Conservation (phyloP, 2,329 filamentous ascomycete species). For the Orbilia quercus region DNA sequence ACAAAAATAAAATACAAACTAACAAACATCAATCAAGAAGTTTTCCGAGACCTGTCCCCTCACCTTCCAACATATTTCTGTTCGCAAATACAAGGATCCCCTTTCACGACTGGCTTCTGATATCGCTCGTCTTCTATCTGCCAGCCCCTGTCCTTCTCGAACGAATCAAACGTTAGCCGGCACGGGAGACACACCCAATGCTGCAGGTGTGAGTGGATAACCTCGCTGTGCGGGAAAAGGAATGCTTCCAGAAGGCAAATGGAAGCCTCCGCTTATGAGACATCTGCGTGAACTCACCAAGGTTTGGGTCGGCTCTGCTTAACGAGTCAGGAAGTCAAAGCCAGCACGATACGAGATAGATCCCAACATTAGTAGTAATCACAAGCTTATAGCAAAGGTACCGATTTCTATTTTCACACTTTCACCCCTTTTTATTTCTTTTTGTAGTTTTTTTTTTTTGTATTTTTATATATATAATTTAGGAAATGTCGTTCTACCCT, state of each 20-base stretch:
- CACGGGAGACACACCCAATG: slow-evolving; percentile 54
- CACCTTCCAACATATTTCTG: slow-evolving; percentile 18
- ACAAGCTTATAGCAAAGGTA: background rate
- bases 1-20: slow-evolving; percentile 9
- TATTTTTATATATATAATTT: background rate
- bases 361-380: slow-evolving; percentile 37
- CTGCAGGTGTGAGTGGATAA: slow-evolving; percentile 50
- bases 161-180: slow-evolving; percentile 54
- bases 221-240: slow-evolving; percentile 47
- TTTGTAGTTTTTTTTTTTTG: background rate
- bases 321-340: slow-evolving; percentile 55
- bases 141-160: slow-evolving; percentile 52
- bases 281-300: slow-evolving; percentile 37
- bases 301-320: slow-evolving; percentile 50
- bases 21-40: slow-evolving; percentile 26
- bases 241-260: slow-evolving; percentile 57
- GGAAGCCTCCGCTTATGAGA: slow-evolving; percentile 46
- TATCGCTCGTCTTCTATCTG: slow-evolving; percentile 54
- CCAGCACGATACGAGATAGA: slow-evolving; percentile 39
- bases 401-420: no score
- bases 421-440: no score
- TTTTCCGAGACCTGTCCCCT: slow-evolving; percentile 28
- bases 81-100: slow-evolving; percentile 36
- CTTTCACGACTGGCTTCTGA: slow-evolving; percentile 45
- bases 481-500: slow-evolving; percentile 3